phyloP scores from a whole-genome alignment of 768 basidiomycete species.

The Lactarius indigo region DNA sequence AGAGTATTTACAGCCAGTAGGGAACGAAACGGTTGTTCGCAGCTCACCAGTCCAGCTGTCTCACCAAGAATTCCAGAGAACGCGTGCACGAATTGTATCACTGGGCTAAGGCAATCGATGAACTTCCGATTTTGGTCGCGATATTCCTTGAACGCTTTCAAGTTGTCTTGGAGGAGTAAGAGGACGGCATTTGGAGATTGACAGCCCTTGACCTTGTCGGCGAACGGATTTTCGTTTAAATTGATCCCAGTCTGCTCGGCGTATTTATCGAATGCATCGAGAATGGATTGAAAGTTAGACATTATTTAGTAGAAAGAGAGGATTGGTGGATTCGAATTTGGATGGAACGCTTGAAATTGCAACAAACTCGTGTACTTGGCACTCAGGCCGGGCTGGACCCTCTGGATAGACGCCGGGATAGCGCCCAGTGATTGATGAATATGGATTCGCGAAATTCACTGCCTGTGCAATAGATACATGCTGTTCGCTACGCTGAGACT shows the following conservation, averaged over 20 bases:
- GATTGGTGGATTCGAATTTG: too few relatives aligned
- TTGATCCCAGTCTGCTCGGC: background rate
- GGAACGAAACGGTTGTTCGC: background rate
- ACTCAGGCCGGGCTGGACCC: too few relatives aligned
- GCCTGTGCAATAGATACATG: too few relatives aligned
- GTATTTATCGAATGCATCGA: background rate
- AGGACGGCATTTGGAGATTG: background rate
- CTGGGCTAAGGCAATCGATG: background rate
- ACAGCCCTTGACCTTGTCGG: background rate
- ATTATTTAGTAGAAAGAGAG: background rate
- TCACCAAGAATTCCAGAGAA: background rate
- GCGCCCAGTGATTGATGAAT: too few relatives aligned
- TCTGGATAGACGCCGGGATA: too few relatives aligned
- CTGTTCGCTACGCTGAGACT: too few relatives aligned
- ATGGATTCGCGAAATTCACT: too few relatives aligned
- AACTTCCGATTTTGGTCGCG: conserved; percentile 2
- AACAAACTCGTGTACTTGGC: too few relatives aligned
- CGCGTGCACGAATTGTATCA: background rate
- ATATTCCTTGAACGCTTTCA: background rate
- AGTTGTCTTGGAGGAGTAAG: background rate
- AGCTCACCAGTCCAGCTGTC: background rate
- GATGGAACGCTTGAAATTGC: too few relatives aligned
- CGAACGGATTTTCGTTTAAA: background rate
- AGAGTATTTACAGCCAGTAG: background rate
- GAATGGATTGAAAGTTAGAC: background rate